These are phyloP conservation scores for Suillus spraguei DNA, from an alignment of 768 basidiomycete genomes.

Conservation along the genomic window DNA sequence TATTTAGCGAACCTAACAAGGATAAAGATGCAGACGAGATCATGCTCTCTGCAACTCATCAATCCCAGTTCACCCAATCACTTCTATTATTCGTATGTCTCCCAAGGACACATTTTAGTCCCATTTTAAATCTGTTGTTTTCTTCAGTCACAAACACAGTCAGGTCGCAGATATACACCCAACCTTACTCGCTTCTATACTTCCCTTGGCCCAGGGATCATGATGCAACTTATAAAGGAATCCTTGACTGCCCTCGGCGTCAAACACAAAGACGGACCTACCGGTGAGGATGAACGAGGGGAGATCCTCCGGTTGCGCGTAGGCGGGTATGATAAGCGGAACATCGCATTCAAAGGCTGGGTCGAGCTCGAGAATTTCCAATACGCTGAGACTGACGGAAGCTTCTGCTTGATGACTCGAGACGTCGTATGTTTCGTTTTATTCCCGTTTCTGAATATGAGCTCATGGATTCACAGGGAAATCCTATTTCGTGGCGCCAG, in stretches of 20 bases:
- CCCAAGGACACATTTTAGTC: not conserved
- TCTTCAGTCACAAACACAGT: slow-evolving; percentile 80
- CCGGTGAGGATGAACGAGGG: slow-evolving; percentile 18
- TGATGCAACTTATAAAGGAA: slow-evolving; percentile 57
- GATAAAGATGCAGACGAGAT: slow-evolving; percentile 61
- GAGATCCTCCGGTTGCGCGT: slow-evolving; percentile 49
- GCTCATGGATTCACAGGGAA: slow-evolving; percentile 50
- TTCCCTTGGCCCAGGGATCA: slow-evolving; percentile 49
- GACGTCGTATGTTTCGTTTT: slow-evolving; percentile 54
- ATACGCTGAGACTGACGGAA: slow-evolving; percentile 49
- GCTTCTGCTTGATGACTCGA: slow-evolving; percentile 71
- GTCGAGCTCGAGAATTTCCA: slow-evolving; percentile 67
- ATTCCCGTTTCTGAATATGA: not conserved
- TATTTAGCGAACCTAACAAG: slow-evolving; percentile 17
- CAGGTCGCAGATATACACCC: slow-evolving; percentile 70
- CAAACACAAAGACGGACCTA: slow-evolving; percentile 47
- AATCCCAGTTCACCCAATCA: slow-evolving; percentile 78
- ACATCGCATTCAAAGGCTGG: slow-evolving; percentile 72
- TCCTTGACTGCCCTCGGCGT: slow-evolving; percentile 51
- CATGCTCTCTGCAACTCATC: slow-evolving; percentile 57
- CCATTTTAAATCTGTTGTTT: not conserved
- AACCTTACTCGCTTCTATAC: slow-evolving; percentile 85
- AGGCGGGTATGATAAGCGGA: slow-evolving; percentile 70
- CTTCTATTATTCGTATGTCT: slow-evolving; percentile 80
- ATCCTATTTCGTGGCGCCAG: slow-evolving; percentile 76